Evolutionary conservation across 2,329 filamentous ascomycete species (phyloP), one percentile per base, ranked within the genome.

Genomic region (Sphaerulina musiva): DNA sequence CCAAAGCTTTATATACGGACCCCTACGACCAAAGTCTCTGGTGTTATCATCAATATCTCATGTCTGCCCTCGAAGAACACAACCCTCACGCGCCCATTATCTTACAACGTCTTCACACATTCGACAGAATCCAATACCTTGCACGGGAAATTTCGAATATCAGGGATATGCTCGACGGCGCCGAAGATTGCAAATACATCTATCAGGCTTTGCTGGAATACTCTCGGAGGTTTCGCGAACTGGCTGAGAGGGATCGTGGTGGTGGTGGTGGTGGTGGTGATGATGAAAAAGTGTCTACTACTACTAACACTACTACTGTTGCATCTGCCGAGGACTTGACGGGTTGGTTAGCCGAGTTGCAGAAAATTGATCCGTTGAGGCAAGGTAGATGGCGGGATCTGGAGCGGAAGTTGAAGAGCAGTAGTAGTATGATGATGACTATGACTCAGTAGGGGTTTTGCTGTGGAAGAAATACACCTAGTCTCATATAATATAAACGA

Each of bases 11-110:
- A 46, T 93, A 90, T 56, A 88, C 89, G 38, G 91, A 95, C 54
- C 90, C 92, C 0, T 90, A 95, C 62, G 92, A 97, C 68, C 92
- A 97, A 68, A 95, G 90, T 14, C 78, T 96, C 5, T 98, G 93
- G 91, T 95, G 95, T 71, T 97, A 98, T 67, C 90, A 97, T 69
- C 87, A 93, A 63, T 95, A 86, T 66, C 75, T 96, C 54, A 83
- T 96, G 73, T 80, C 83, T 56, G 86, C 84, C 62, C 48, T 71
- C 61, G 66, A 75, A 87, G 63, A 74, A 79, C 49, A 77, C 75
- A 64, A 74, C 72, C 46, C 74, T 68, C 72, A 75, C 11, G 67
- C 73, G 2, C 49, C 56, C 1, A 10, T 47, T 2, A 86, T 95
- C 62, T 79, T 84, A 11, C 82, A 82, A 0, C 76, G 81, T 38